Conservation (phyloP, 306 rosid genomes). For the Vigna trinervia region DNA sequence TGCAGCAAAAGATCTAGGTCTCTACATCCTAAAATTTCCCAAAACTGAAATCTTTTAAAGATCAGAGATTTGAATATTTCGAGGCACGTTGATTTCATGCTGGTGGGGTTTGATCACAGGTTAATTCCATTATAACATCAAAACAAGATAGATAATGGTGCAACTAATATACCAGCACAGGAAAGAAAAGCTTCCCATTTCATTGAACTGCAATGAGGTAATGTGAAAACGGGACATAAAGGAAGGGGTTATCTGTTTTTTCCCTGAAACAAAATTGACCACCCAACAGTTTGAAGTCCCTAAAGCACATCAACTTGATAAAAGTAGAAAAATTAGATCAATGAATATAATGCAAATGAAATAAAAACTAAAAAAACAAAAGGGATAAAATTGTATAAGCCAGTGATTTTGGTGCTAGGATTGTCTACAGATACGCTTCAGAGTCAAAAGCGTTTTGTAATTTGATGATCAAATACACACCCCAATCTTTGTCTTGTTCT, state of each 20-base stretch:
- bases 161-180: background rate
- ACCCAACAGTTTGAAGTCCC: background rate
- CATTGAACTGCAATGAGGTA: conserved; percentile 10
- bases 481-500: conserved; percentile 9
- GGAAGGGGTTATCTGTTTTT: background rate
- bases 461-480: conserved; percentile 14
- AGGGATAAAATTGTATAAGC: conserved; percentile 3
- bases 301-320: background rate
- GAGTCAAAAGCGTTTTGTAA: background rate
- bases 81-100: background rate
- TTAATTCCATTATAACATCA: conserved; percentile 3
- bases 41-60: background rate
- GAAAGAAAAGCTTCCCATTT: conserved; percentile 12
- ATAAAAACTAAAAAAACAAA: background rate
- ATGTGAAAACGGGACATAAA: conserved; percentile 19
- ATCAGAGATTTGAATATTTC: conserved; percentile 1
- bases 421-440: background rate
- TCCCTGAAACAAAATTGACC: background rate
- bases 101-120: background rate
- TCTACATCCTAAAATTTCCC: background rate
- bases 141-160: background rate
- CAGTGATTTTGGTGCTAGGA: background rate
- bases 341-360: no score
- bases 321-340: background rate
- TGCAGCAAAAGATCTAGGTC: background rate